Percentiles rank a stretch among this genome's conserved stretches.
Conservation (phyloP, 768 basidiomycete species). For the Wakefieldia striispora region DNA sequence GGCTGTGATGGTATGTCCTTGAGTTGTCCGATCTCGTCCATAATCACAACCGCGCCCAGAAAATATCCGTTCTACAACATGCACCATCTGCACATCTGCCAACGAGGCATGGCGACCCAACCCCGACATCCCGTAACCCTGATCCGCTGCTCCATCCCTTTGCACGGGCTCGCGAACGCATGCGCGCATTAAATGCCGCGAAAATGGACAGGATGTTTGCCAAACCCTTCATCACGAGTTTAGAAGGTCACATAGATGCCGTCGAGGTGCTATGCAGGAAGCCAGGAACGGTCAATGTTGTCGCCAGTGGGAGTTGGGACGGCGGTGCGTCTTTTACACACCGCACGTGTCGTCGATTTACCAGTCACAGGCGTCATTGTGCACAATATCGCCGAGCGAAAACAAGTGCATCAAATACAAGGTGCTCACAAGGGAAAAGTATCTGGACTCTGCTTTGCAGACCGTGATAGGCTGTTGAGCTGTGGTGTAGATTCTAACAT, state of each 20-base stretch:
- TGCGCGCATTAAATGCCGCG: conserved; percentile 88
- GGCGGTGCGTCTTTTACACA: conserved; percentile 61
- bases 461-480: conserved; percentile 60
- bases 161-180: conserved; percentile 87
- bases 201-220: conserved; percentile 98
- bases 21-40: neutral
- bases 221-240: conserved; percentile 88
- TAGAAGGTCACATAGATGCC: conserved; percentile 94
- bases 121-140: conserved; percentile 87
- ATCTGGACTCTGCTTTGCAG: conserved; percentile 75
- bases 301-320: conserved; percentile 95
- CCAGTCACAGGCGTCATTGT: conserved; percentile 68
- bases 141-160: conserved; percentile 97
- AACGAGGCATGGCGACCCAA: conserved; percentile 74
- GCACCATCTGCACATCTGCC: conserved; percentile 74
- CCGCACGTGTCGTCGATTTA: neutral
- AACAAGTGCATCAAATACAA: conserved; percentile 53
- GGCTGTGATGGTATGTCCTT: conserved; percentile 12
- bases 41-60: conserved; percentile 41
- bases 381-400: conserved; percentile 69
- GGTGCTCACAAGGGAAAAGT: conserved; percentile 84
- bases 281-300: conserved; percentile 66
- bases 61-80: conserved; percentile 87
- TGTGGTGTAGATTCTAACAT: conserved; percentile 83
- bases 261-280: conserved; percentile 82